These are phyloP conservation scores for Saccharata proteae DNA, from an alignment of 2,329 filamentous ascomycete species.

Conservation along the genomic window DNA sequence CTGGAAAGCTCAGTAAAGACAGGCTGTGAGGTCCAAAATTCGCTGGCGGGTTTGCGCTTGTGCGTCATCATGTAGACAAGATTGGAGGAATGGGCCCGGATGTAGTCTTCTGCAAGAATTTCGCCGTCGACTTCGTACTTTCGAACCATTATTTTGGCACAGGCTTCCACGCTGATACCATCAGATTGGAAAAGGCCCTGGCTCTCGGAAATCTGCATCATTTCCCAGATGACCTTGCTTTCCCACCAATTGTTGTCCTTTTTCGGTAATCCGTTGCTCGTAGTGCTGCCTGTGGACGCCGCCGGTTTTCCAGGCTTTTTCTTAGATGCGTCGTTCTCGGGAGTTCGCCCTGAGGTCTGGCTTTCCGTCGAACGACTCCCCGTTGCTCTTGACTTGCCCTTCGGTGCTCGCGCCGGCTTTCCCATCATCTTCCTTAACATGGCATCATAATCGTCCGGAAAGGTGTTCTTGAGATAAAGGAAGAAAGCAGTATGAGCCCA, in stretches of 20 bases:
- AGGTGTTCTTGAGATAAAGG: slow-evolving; percentile 25
- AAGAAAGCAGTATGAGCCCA: slow-evolving; percentile 34
- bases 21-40: slow-evolving; percentile 20
- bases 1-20: slow-evolving; percentile 20
- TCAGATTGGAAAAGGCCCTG: slow-evolving; percentile 18
- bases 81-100: slow-evolving; percentile 24
- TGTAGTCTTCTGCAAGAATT: slow-evolving; percentile 19
- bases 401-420: slow-evolving; percentile 5
- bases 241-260: slow-evolving; percentile 30
- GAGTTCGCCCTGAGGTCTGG: background rate
- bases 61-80: slow-evolving; percentile 27
- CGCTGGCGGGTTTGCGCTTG: slow-evolving; percentile 17
- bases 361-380: slow-evolving; percentile 1
- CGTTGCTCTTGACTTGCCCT: slow-evolving; percentile 2
- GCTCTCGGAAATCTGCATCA: slow-evolving; percentile 27
- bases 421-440: slow-evolving; percentile 15
- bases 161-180: slow-evolving; percentile 20
- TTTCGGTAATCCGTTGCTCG: slow-evolving; percentile 13
- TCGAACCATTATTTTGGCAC: slow-evolving; percentile 21
- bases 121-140: slow-evolving; percentile 26
- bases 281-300: background rate
- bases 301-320: background rate
- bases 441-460: slow-evolving; percentile 16
- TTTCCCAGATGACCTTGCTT: slow-evolving; percentile 24
- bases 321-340: background rate